These are phyloP conservation scores for Ascochyta pisi DNA, from an alignment of 2,329 filamentous ascomycete genomes.

Conservation along the genomic window DNA sequence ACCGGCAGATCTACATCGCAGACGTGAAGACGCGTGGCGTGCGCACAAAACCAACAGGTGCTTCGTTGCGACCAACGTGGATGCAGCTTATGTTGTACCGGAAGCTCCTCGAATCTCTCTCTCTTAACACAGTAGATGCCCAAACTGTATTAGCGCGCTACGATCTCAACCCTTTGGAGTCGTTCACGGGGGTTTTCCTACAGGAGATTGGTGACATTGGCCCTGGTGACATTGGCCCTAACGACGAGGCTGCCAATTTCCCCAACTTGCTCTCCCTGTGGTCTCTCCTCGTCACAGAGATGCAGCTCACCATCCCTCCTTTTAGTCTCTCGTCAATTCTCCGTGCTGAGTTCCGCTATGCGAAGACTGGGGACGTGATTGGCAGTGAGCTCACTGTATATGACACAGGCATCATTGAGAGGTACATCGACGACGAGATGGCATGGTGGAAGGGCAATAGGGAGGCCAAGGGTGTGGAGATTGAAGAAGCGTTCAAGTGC, in stretches of 20 bases:
- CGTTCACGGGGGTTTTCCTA: slow-evolving; percentile 82
- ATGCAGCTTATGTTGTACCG: slow-evolving; percentile 93
- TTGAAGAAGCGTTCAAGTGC: slow-evolving; percentile 91
- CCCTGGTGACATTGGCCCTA: slow-evolving; percentile 59
- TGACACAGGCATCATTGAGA: slow-evolving; percentile 67
- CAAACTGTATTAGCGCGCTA: slow-evolving; percentile 74
- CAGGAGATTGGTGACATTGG: slow-evolving; percentile 72
- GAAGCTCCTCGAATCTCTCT: slow-evolving; percentile 78
- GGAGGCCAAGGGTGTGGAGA: slow-evolving; percentile 73
- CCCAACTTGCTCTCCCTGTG: slow-evolving; percentile 68
- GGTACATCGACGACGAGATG: slow-evolving; percentile 74
- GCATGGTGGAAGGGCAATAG: slow-evolving; percentile 87
- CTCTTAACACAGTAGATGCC: slow-evolving; percentile 73
- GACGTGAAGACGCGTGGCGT: slow-evolving; percentile 86
- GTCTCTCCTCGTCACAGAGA: slow-evolving; percentile 68
- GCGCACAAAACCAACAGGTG: slow-evolving; percentile 67
- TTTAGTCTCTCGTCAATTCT: slow-evolving; percentile 58
- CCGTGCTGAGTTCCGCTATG: slow-evolving; percentile 61
- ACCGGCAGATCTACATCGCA: slow-evolving; percentile 71
- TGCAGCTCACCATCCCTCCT: slow-evolving; percentile 61
- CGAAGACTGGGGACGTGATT: slow-evolving; percentile 58
- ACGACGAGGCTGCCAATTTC: slow-evolving; percentile 60
- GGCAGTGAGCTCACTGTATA: slow-evolving; percentile 70
- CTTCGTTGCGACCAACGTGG: slow-evolving; percentile 74
- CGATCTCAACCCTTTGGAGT: slow-evolving; percentile 66